Evolutionary conservation across 805 yeast species (phyloP), one percentile per base, ranked within the genome.

Genomic region (Torulaspora maleeae): DNA sequence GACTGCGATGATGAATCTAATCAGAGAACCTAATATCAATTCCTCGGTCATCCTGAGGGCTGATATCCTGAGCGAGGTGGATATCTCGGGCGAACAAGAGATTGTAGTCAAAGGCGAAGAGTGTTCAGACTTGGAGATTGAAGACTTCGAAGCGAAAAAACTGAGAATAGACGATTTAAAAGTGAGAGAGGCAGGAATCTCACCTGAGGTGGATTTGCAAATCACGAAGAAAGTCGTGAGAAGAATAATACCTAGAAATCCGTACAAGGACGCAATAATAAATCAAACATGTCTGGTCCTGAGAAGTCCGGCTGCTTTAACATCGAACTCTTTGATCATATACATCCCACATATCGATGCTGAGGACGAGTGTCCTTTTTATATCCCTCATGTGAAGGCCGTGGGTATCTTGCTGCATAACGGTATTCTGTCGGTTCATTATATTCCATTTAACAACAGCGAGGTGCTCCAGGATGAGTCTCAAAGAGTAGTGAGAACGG

Each of bases 1-100:
- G 45, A 68, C 69, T 2, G 96, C 96, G 5, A 83, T 88, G 90
- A 65, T 77, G 36, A 86, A 87, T 63, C 72, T 88, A 49, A 84
- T 88, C 43, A 73, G 76, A 48, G 87, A 86, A 52, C 96, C 96
- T 13, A 86, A 89, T 61, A 85, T 88, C 66, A 91, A 90, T 67
- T 90, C 97, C 9, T 85, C 96, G 0, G 93, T 88, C 28, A 84
- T 90, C 27, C 70, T 91, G 66, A 71, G 98, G 53, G 95, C 97
- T 0, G 97, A 91, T 66, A 79, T 89, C 19, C 61, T 86, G 37
- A 70, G 71, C 36, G 83, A 80, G 53, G 68, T 68, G 72, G 68
- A 17, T 36, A 45, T 68, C 20, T n/a, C 11, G 4, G 63, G 32
- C 39, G 49, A 19, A 28, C 33, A n/a, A 41, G 44, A 22, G 41